These are phyloP conservation scores for Pyronema omphalodes DNA, from an alignment of 495 filamentous ascomycete genomes.

Conservation along the genomic window DNA sequence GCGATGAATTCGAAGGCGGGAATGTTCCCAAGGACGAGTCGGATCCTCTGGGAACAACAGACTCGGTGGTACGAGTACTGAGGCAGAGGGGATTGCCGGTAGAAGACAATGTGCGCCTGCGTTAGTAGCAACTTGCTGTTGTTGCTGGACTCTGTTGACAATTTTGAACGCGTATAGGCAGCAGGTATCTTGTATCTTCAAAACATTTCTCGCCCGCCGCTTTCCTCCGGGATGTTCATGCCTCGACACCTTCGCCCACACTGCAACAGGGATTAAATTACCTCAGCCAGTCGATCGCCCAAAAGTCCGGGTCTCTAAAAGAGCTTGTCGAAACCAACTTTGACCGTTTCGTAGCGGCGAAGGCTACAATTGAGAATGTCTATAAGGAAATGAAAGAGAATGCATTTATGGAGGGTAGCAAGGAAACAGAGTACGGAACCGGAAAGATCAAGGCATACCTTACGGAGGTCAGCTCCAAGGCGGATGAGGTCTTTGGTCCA, in stretches of 20 bases:
- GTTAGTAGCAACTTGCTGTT: conserved; percentile 29
- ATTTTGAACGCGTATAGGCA: conserved; percentile 33
- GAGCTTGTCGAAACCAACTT: conserved; percentile 94
- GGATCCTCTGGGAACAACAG: conserved; percentile 64
- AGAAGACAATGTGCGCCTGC: conserved; percentile 65
- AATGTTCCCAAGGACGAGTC: conserved; percentile 68
- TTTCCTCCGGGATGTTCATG: conserved; percentile 82
- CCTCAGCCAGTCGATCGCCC: conserved; percentile 77
- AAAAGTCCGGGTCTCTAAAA: conserved; percentile 90
- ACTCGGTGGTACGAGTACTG: conserved; percentile 68
- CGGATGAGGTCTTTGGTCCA: conserved; percentile 92
- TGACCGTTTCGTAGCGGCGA: conserved; percentile 88
- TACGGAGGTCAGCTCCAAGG: conserved; percentile 75
- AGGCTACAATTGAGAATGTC: conserved; percentile 92
- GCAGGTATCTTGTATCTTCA: conserved; percentile 83
- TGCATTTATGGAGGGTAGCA: conserved; percentile 44
- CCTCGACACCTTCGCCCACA: conserved; percentile 57
- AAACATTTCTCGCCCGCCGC: conserved; percentile 85
- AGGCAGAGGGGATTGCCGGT: conserved; percentile 56
- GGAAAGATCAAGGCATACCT: conserved; percentile 73
- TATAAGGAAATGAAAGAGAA: conserved; percentile 98
- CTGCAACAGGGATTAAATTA: conserved; percentile 63
- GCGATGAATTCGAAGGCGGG: conserved; percentile 11
- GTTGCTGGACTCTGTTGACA: conserved; percentile 4
- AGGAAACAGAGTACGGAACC: conserved; percentile 90